phyloP scores from a whole-genome alignment of 805 yeast species.

The Diddensiella transvaalensis region DNA sequence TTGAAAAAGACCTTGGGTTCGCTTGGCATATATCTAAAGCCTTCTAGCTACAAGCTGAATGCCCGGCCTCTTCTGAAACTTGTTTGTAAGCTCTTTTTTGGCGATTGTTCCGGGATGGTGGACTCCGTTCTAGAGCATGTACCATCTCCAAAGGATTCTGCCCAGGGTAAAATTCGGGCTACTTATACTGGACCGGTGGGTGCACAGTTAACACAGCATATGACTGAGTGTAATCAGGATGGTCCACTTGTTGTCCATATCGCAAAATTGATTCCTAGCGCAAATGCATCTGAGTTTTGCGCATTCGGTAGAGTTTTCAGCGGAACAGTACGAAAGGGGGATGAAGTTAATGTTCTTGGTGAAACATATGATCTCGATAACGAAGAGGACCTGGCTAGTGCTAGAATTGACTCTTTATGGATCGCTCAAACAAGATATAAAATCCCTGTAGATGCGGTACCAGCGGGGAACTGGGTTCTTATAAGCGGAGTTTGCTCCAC shows the following conservation, averaged over 20 bases:
- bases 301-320: conserved; percentile 60
- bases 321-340: conserved; percentile 53
- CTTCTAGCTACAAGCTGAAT: conserved; percentile 41
- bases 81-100: conserved; percentile 55
- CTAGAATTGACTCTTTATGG: conserved; percentile 34
- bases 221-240: conserved; percentile 36
- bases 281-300: conserved; percentile 50
- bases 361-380: conserved; percentile 46
- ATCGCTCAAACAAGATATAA: conserved; percentile 71
- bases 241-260: conserved; percentile 51
- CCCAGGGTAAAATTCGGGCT: conserved; percentile 27
- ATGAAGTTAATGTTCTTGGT: conserved; percentile 52
- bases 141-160: conserved; percentile 40
- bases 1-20: conserved; percentile 45
- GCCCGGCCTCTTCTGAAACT: conserved; percentile 54
- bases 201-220: conserved; percentile 20
- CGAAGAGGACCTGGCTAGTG: conserved; percentile 50
- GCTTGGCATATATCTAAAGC: conserved; percentile 43
- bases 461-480: conserved; percentile 66
- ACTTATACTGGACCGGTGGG: conserved; percentile 34
- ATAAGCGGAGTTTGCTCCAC: conserved; percentile 59
- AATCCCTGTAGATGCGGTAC: conserved; percentile 48
- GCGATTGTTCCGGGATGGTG: conserved; percentile 48
- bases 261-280: conserved; percentile 53
- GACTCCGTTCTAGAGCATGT: conserved; percentile 40